A percentile compares a stretch with the other conserved stretches of the same genome.
Conservation (phyloP, 768 basidiomycete genomes). For the Filobasidium wieringae region DNA sequence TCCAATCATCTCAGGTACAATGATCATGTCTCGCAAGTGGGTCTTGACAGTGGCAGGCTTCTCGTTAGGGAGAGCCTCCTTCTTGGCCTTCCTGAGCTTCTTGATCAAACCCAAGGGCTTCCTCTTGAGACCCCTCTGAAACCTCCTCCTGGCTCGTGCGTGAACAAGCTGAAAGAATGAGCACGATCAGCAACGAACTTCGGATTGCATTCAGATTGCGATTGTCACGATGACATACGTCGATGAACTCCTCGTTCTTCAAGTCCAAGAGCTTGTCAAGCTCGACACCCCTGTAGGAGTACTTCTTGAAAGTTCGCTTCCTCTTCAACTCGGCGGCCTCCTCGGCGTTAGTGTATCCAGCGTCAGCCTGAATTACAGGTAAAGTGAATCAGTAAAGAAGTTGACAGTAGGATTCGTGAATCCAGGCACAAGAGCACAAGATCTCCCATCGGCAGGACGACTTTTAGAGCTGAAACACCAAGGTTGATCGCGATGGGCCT, state of each 20-base stretch:
- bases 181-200: not conserved
- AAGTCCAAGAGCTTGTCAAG: constrained; percentile 96
- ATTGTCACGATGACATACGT: constrained; percentile 52
- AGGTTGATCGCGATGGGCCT: too few relatives aligned
- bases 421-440: too few relatives aligned
- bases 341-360: constrained; percentile 73
- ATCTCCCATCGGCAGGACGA: not conserved
- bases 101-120: constrained; percentile 97
- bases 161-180: constrained; percentile 64
- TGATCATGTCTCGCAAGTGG: constrained; percentile 98
- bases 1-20: constrained; percentile 99
- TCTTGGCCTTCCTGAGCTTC: constrained; percentile 99
- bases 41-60: constrained; percentile 99
- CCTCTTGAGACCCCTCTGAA: constrained; percentile 97
- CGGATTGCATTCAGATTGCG: not conserved
- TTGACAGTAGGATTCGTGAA: too few relatives aligned
- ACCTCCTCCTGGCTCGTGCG: constrained; percentile 94
- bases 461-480: too few relatives aligned
- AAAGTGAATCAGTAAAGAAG: not conserved
- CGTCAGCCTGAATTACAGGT: constrained; percentile 53
- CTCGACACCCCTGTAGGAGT: constrained; percentile 95
- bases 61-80: constrained; percentile 97
- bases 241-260: constrained; percentile 61
- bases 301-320: constrained; percentile 96
- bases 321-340: constrained; percentile 96